Conservation (phyloP, 2,329 filamentous ascomycete genomes). For the Bertia moriformis region DNA sequence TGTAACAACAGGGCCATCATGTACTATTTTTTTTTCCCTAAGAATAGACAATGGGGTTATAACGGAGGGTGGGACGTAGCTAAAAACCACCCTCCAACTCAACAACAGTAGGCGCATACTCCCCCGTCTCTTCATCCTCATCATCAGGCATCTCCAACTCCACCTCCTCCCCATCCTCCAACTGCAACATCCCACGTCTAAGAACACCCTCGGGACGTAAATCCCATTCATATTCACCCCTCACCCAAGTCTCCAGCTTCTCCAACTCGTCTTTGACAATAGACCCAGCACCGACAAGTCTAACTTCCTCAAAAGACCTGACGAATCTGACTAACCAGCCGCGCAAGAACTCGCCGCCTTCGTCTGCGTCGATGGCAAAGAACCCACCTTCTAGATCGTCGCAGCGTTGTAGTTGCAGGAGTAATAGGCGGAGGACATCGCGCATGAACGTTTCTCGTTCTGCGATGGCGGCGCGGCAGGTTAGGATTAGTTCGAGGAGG, state of each 20-base stretch:
- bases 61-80: too few relatives aligned
- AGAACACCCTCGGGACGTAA: constrained; percentile 33
- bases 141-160: constrained; percentile 41
- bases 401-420: constrained; percentile 36
- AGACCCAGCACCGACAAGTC: constrained; percentile 15
- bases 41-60: too few relatives aligned
- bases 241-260: constrained; percentile 36
- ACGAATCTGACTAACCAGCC: constrained; percentile 35
- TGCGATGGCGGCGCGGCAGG: constrained; percentile 32
- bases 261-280: constrained; percentile 34
- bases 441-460: constrained; percentile 32
- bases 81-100: too few relatives aligned
- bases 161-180: constrained; percentile 49
- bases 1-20: too few relatives aligned
- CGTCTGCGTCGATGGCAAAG: constrained; percentile 37
- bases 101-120: constrained; percentile 48
- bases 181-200: constrained; percentile 37
- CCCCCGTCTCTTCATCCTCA: constrained; percentile 47
- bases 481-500: constrained; percentile 37
- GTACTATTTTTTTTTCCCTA: too few relatives aligned
- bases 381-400: constrained; percentile 44
- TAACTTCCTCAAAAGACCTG: constrained; percentile 29
- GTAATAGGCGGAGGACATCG: constrained; percentile 29
- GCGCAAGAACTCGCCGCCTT: constrained; percentile 34
- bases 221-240: constrained; percentile 40